These are phyloP conservation scores for Penicillium atrosanguineum DNA, from an alignment of 495 filamentous ascomycete species.

Conservation along the genomic window DNA sequence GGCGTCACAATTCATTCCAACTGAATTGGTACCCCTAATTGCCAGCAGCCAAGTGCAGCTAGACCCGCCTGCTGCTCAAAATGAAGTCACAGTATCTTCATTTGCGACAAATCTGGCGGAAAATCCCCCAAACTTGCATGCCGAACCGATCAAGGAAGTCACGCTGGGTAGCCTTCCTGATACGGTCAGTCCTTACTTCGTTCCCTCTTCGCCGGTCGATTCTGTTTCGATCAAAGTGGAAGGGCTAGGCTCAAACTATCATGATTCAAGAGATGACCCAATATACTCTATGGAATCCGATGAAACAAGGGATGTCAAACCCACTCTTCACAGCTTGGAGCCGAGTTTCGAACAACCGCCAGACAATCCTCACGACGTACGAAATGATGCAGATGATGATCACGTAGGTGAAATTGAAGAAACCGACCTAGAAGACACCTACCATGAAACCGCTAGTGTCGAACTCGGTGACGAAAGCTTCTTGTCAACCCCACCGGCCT, in stretches of 20 bases:
- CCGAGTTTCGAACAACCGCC: background rate
- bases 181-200: background rate
- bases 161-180: conserved; percentile 6
- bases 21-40: background rate
- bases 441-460: conserved; percentile 42
- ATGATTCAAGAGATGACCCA: background rate
- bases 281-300: background rate
- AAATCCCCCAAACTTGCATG: conserved; percentile 28
- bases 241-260: background rate
- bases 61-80: background rate
- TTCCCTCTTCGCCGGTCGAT: background rate
- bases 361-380: background rate
- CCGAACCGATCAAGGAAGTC: conserved; percentile 23
- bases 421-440: conserved; percentile 20
- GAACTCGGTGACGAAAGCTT: conserved; percentile 38
- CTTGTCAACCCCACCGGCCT: conserved; percentile 1
- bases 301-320: background rate
- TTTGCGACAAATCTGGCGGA: conserved; percentile 33
- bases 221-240: conserved; percentile 11
- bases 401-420: conserved; percentile 15
- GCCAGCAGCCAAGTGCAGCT: conserved; percentile 1
- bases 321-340: background rate
- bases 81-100: conserved; percentile 11
- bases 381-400: conserved; percentile 4
- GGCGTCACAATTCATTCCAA: conserved; percentile 23